Percentiles rank a stretch among this genome's conserved stretches.
Evolutionary conservation across 257 asterid species (phyloP).

Genomic region (Jaltomata sinuosa): DNA sequence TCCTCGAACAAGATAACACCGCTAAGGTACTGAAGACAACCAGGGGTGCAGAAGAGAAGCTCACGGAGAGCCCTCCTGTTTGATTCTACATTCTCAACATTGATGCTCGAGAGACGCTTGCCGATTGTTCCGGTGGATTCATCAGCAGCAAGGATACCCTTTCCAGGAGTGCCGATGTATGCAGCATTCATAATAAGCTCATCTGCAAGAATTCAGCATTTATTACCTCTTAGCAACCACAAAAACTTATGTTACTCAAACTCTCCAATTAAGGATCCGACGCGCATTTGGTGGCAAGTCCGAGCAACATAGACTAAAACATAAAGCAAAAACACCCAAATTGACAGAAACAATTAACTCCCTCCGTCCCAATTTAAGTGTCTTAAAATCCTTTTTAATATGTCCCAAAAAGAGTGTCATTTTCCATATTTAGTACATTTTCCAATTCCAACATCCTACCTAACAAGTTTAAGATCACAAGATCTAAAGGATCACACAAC

Average conservation of each 20-base stretch:
- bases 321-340: background rate
- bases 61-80: conserved; percentile 29
- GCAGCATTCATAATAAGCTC: conserved; percentile 26
- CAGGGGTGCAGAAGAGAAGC: conserved; percentile 26
- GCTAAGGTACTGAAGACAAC: conserved; percentile 19
- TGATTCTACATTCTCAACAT: conserved; percentile 23
- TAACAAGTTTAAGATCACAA: too few species aligned
- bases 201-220: background rate
- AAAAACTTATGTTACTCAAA: background rate
- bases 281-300: background rate
- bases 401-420: too few species aligned
- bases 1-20: conserved; percentile 31
- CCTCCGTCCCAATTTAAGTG: too few species aligned
- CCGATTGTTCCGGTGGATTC: conserved; percentile 39
- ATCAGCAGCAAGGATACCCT: conserved; percentile 42
- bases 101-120: conserved; percentile 28
- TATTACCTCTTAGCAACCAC: background rate
- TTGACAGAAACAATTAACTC: background rate
- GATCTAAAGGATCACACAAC: too few species aligned
- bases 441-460: too few species aligned
- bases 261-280: background rate
- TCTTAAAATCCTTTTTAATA: too few species aligned
- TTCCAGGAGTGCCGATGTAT: conserved; percentile 37
- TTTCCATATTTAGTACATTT: too few species aligned
- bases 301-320: background rate